Evolutionary conservation across 2,329 filamentous ascomycete genomes (phyloP), one percentile per base, ranked within the genome.

Genomic region (Aspergillus sergii): DNA sequence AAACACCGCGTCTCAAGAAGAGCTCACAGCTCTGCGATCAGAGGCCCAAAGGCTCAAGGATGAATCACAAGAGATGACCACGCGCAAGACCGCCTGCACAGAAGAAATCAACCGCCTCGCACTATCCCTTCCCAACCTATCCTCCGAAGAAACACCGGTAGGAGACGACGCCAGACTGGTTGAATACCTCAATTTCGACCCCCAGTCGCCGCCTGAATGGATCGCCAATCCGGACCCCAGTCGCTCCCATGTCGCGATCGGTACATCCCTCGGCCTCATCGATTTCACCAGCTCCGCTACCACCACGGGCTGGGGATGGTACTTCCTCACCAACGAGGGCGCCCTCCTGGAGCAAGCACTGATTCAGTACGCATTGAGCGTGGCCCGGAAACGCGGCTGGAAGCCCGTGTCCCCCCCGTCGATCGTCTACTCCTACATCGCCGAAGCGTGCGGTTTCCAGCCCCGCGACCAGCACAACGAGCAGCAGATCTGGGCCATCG

Each of bases 261-360:
- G 95, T 36, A 84, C 88, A 5, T 88, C 93, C 73, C 86, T 99
- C n/a, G 89, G 90, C 39, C 85, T 99, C n/a, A 83, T 99, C 58
- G 94, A 99, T 80, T 97, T 99, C 73, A 84, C 90, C 6, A 89
- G 86, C 63, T 93, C 93, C 6, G 90, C 90, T 2, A 88, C 86
- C n/a, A 89, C 92, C 1, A 92, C 90, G 4, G 95, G 95, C 43
- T 99, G 94, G 94, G 95, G 95, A 1, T 99, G 93, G 92, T 99
- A 99, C 81, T 98, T 93, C 79, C 87, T 99, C 12, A 83, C 92
- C n/a, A 92, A 94, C 74, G 94, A 96, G 73, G 95, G 89, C 10
- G 94, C 94, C 0, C 87, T 95, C 76, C 86, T 99, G n/a, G 95
- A 99, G 79, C 94, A 98, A 75, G 95, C 95, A 0, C 85, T 99